Evolutionary conservation across 2,329 filamentous ascomycete species (phyloP).

Genomic region (Cladosporium cucumerinum): DNA sequence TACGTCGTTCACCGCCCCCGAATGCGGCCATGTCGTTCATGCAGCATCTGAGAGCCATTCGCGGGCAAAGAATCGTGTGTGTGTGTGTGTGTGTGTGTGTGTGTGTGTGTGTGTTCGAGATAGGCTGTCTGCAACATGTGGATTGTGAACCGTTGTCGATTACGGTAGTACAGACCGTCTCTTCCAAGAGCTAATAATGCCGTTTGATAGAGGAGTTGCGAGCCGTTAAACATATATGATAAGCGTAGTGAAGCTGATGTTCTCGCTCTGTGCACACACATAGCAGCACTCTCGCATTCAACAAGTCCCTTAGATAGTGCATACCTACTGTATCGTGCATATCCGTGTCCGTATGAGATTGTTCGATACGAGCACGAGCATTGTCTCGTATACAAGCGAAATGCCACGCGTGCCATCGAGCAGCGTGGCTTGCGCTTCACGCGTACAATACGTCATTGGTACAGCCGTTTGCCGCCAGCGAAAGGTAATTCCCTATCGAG

Average conservation of each 20-base stretch:
- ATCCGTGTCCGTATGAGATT: not conserved
- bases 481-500: not conserved
- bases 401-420: not conserved
- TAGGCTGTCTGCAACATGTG: not conserved
- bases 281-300: not conserved
- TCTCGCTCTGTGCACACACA: not conserved
- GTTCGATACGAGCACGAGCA: not conserved
- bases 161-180: not conserved
- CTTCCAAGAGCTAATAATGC: not conserved
- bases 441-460: not conserved
- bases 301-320: not conserved
- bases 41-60: not conserved
- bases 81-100: no score
- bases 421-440: not conserved
- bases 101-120: not conserved
- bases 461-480: not conserved
- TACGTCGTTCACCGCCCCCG: not conserved
- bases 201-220: not conserved
- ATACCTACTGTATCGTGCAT: not conserved
- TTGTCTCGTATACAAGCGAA: not conserved
- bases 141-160: not conserved
- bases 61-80: not conserved
- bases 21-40: not conserved
- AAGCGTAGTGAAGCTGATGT: not conserved
- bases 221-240: not conserved